These are phyloP conservation scores for Aurifilum marmelostoma DNA, from an alignment of 2,329 filamentous ascomycete species.

Conservation along the genomic window DNA sequence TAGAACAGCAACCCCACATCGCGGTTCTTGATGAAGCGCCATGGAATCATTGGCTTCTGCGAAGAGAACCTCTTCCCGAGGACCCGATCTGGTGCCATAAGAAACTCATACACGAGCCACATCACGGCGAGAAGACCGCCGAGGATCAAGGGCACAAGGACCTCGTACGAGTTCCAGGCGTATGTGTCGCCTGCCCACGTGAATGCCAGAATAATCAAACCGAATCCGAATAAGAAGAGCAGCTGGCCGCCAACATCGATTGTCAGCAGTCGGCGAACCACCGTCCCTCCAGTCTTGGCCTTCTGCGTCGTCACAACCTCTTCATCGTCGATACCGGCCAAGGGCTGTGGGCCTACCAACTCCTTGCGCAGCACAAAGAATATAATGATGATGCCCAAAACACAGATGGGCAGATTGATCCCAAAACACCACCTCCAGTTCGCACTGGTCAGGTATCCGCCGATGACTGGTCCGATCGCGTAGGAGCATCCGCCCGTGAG, in stretches of 20 bases:
- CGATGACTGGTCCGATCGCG: constrained; percentile 63
- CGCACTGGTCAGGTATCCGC: constrained; percentile 57
- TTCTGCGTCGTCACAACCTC: constrained; percentile 9
- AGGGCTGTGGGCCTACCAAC: constrained; percentile 56
- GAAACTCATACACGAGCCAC: constrained; percentile 56
- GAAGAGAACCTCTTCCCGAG: constrained; percentile 52
- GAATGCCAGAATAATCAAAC: constrained; percentile 56
- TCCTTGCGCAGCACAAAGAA: constrained; percentile 62
- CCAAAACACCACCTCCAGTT: constrained; percentile 71
- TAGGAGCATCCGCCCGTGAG: constrained; percentile 63
- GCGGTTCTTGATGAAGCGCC: constrained; percentile 57
- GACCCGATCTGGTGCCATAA: constrained; percentile 53
- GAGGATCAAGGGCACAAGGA: constrained; percentile 52
- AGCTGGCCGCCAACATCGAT: constrained; percentile 60
- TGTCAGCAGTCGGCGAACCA: constrained; percentile 52
- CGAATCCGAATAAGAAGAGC: constrained; percentile 59
- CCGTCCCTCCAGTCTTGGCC: constrained; percentile 34
- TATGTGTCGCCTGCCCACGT: constrained; percentile 61
- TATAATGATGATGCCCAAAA: constrained; percentile 54
- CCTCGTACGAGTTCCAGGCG: constrained; percentile 52
- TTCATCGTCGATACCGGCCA: constrained; percentile 47
- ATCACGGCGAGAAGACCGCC: constrained; percentile 45
- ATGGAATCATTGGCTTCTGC: constrained; percentile 67
- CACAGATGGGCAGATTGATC: constrained; percentile 59
- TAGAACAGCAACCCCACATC: constrained; percentile 65